Evolutionary conservation across 768 basidiomycete species (phyloP), one percentile per base, ranked within the genome.

Genomic region (Amanita fuliginea): DNA sequence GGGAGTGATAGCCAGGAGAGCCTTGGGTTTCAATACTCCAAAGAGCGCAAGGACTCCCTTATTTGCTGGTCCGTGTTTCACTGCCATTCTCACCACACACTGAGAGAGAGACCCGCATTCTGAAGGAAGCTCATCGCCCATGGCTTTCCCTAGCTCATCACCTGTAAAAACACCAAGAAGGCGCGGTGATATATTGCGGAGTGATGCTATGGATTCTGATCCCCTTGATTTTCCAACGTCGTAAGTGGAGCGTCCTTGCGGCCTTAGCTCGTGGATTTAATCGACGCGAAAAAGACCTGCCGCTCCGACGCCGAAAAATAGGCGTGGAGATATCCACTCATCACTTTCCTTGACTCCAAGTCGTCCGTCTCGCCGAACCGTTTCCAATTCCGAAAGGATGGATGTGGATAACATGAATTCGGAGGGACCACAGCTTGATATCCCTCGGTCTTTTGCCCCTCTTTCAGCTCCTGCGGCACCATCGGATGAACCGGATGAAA

Each of bases 321-420:
- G 81, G 30, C 78, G 93, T 32, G 92, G 93, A 3, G 93, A 96
- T 57, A 94, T 96, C 34, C 91, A 94, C 61, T 92, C 92, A 5
- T 84, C 88, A 10, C 64, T 83, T 42, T 67, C 76, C 51, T 53
- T 86, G 60, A 74, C 81, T 43, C 73, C 81, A 2, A 65, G 64
- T 51, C 68, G 72, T 56, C 66, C 72, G 43, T 53, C 69, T 42
- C 67, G 67, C 46, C 66, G 68, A 40, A 54, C 66, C 55, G 68
- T 58, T 47, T 51, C 64, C 48, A 70, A 71, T 50, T 10, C 26
- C 3, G 39, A 48, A 33, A 48, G 39, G 10, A 28, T 41, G 33
- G 41, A 43, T 7, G 14, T 21, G 8, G 49, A 50, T 30, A 69
- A 80, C 60, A 68, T 73, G 54, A 68, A 72, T 59, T 79, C 82